Evolutionary conservation across 768 basidiomycete genomes (phyloP).

Genomic region (Terana coerulea): DNA sequence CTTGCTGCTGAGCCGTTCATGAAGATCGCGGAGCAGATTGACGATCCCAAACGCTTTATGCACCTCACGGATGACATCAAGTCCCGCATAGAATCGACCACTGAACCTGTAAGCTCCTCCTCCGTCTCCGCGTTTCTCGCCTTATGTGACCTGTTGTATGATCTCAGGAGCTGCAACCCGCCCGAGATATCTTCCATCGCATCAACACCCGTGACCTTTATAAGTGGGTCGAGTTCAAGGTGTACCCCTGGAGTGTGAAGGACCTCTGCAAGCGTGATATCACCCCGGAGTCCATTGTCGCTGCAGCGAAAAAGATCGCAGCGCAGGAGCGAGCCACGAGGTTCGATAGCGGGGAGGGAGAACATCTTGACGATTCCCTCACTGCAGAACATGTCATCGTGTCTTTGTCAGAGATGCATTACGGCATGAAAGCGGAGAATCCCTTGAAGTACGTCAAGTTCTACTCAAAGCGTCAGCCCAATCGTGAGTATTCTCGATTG

Average conservation of each 20-base stretch:
- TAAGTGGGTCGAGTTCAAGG: slow-evolving; percentile 62
- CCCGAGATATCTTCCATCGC: slow-evolving; percentile 60
- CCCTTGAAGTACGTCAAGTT: slow-evolving; percentile 70
- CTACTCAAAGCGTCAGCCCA: slow-evolving; percentile 61
- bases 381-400: slow-evolving; percentile 56
- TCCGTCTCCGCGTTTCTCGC: neutral
- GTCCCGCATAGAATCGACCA: slow-evolving; percentile 51
- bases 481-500: slow-evolving; percentile 35
- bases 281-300: slow-evolving; percentile 35
- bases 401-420: slow-evolving; percentile 62
- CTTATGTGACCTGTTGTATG: neutral
- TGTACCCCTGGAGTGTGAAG: slow-evolving; percentile 34
- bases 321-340: slow-evolving; percentile 3
- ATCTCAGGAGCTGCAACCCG: slow-evolving; percentile 50
- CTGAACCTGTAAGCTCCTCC: slow-evolving; percentile 40
- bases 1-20: slow-evolving; percentile 61
- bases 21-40: slow-evolving; percentile 53
- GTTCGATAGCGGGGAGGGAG: slow-evolving; percentile 11
- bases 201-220: slow-evolving; percentile 66
- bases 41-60: slow-evolving; percentile 56
- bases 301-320: slow-evolving; percentile 22
- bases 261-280: slow-evolving; percentile 24
- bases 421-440: slow-evolving; percentile 69
- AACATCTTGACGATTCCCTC: slow-evolving; percentile 33
- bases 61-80: slow-evolving; percentile 69